Base-by-base conservation (phyloP, 495 filamentous ascomycete genomes). In the Penicillium maclennaniae region DNA sequence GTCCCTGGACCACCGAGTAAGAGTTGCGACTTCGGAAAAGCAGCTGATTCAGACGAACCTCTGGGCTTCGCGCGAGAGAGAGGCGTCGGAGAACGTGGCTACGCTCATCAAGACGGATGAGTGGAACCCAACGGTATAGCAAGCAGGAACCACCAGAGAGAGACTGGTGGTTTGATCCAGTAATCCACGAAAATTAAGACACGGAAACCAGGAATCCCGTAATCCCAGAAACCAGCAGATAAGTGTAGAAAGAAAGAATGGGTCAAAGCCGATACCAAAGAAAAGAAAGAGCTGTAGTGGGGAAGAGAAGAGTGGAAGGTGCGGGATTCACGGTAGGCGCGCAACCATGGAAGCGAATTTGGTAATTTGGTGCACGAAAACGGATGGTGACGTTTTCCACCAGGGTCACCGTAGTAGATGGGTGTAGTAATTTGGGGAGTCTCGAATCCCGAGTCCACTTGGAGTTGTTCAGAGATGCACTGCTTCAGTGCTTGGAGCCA, bases 31-130 rank as follows among this genome's bases (percentile, higher is more conserved):
- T 44, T 56, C 51, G 58, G 21, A 31, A 17, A 26, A 27, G 42
- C 39, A 51, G 20, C 23, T 17, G 36, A 21, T 51, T 43, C 42
- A 34, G 48, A 45, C 40, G 45, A 66, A 68, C 72, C 70, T 70
- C 54, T 70, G 66, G 63, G 70, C 69, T 69, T 73, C 70, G 61
- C 70, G 72, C 59, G 70, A 59, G 61, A 73, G 66, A 68, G 73
- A 71, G 67, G 70, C 65, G 68, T 74, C 73, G 60, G 71, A 51
- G 57, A 66, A 74, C 61, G 71, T 71, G 69, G 69, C 65, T 65
- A 67, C 70, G 74, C 70, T 76, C 71, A 74, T 76, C 65, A 72
- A 76, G 73, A 67, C 53, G 38, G 64, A 37, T 15, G 43, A 42
- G 53, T 67, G 51, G 65, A 68, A 63, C 63, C 54, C 42, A 43